phyloP scores from a whole-genome alignment of 176 grass and related monocot genomes.

The Zea mays region Zm-B73-REFERENCE-NAM-5.0 NC_050104.1:86246501-86247000 shows the following conservation, averaged over 20 bases:
- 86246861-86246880: no score
- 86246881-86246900: no score
- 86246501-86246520: constrained; percentile 43
- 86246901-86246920: no score
- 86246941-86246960: no score
- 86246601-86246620: constrained; percentile 62
- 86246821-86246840: no score
- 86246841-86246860: no score
- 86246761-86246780: neutral
- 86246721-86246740: neutral
- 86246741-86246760: neutral
- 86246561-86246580: constrained; percentile 60
- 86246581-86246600: constrained; percentile 56
- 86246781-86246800: constrained; percentile 22
- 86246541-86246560: constrained; percentile 77
- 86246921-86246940: no score
- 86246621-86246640: constrained; percentile 37
- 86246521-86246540: constrained; percentile 59
- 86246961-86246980: no score
- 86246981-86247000: no score
- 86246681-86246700: neutral
- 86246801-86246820: no score
- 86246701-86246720: neutral
- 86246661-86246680: neutral
- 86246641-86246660: constrained; percentile 4